These are phyloP conservation scores for Daldinia eschscholtzii DNA, from an alignment of 2,329 filamentous ascomycete species.

Conservation along the genomic window DNA sequence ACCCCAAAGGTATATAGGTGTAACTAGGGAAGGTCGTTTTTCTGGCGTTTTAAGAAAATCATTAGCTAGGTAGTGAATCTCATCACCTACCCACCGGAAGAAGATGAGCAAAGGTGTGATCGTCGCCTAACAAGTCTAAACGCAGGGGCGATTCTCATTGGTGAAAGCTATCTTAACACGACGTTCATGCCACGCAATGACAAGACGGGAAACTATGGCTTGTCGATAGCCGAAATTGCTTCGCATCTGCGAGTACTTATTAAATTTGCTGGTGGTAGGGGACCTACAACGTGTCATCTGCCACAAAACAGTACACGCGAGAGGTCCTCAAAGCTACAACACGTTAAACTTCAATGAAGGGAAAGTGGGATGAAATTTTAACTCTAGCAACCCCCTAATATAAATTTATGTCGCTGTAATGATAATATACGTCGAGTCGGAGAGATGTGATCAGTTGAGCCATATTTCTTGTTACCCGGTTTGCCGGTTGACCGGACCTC, in stretches of 20 bases:
- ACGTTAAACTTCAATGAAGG: neutral
- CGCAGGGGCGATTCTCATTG: constrained; percentile 23
- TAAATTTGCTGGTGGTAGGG: constrained; percentile 23
- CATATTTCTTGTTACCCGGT: constrained; percentile 26
- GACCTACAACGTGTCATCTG: constrained; percentile 38
- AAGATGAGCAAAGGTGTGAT: constrained; percentile 11
- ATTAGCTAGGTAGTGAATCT: constrained; percentile 4
- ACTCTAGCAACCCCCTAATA: constrained; percentile 17
- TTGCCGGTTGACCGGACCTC: constrained; percentile 39
- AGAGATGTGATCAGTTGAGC: constrained; percentile 23
- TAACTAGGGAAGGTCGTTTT: neutral
- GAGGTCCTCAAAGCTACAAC: constrained; percentile 7
- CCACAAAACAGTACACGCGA: constrained; percentile 9
- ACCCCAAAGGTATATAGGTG: neutral
- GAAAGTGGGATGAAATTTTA: constrained; percentile 22
- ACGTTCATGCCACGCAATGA: constrained; percentile 31
- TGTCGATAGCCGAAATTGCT: constrained; percentile 39
- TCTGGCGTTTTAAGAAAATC: constrained; percentile 9
- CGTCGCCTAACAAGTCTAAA: constrained; percentile 27
- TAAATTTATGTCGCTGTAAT: constrained; percentile 25
- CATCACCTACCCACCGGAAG: constrained; percentile 6
- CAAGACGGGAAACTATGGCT: constrained; percentile 29
- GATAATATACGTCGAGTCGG: constrained; percentile 26
- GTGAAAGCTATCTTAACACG: constrained; percentile 27
- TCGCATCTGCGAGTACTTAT: constrained; percentile 27